Evolutionary conservation across 129 eudicot genomes (phyloP).

Genomic region (Chrysanthemum lavandulifolium): DNA sequence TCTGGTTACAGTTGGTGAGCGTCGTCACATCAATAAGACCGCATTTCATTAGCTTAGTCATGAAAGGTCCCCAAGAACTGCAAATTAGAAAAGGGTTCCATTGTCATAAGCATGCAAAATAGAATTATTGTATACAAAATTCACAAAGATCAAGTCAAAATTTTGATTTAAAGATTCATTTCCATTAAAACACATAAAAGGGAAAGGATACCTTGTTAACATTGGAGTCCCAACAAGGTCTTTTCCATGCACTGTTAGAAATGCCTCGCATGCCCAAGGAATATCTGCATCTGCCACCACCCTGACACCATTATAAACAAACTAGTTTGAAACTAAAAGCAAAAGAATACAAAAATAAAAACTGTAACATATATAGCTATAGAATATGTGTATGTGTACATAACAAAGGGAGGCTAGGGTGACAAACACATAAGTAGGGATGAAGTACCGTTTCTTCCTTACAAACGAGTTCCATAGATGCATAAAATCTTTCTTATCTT

Average conservation of each 20-base stretch:
- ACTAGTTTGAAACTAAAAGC: background rate
- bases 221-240: conserved; percentile 50
- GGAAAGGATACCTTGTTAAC: background rate
- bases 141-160: background rate
- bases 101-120: background rate
- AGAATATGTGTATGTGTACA: background rate
- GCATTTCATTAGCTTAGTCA: conserved; percentile 70
- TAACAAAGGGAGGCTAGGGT: background rate
- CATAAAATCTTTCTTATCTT: conserved; percentile 73
- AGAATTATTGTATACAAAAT: background rate
- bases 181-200: background rate
- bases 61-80: conserved; percentile 55
- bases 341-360: background rate
- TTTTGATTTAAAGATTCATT: background rate
- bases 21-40: conserved; percentile 40
- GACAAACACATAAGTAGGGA: background rate
- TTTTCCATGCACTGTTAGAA: conserved; percentile 57
- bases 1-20: too few relatives aligned
- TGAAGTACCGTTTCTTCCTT: conserved; percentile 59
- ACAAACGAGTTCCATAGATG: conserved; percentile 89
- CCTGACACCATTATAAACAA: conserved; percentile 38
- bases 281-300: conserved; percentile 77
- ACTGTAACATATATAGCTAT: too few relatives aligned
- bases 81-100: background rate
- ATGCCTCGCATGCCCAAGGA: conserved; percentile 82